A percentile compares a stretch with the other conserved stretches of the same genome.
phyloP scores from a whole-genome alignment of 2,329 filamentous ascomycete genomes.

The Pestalotiopsis sp. region DNA sequence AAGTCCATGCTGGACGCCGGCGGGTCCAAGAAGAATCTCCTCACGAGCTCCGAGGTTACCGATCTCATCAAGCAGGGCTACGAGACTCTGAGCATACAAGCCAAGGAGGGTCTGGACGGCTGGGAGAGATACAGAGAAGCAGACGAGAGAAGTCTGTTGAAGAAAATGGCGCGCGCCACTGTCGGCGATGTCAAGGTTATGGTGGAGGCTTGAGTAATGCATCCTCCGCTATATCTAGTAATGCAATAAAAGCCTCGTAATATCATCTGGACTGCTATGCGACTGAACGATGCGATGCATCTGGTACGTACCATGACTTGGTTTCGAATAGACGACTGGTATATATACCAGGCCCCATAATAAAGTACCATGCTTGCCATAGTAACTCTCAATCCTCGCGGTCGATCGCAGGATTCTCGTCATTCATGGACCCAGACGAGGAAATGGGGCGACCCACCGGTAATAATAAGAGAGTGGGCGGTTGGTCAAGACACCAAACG shows the following conservation, averaged over 20 bases:
- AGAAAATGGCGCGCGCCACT: constrained; percentile 80
- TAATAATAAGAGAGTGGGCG: too few species aligned
- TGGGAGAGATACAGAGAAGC: constrained; percentile 89
- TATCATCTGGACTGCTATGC: neutral
- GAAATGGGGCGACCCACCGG: too few species aligned
- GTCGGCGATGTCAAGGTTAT: constrained; percentile 64
- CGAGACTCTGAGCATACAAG: constrained; percentile 89
- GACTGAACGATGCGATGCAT: neutral
- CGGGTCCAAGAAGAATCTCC: constrained; percentile 58
- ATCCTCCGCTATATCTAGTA: neutral
- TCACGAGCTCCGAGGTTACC: constrained; percentile 83
- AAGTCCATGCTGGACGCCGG: constrained; percentile 69
- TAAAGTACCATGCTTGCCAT: too few species aligned
- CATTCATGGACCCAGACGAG: too few species aligned
- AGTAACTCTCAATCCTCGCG: too few species aligned
- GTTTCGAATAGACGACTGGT: neutral
- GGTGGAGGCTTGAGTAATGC: constrained; percentile 37
- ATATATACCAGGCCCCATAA: neutral
- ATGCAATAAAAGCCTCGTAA: neutral
- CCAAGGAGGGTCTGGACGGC: constrained; percentile 81
- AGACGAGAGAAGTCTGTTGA: constrained; percentile 81
- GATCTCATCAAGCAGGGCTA: constrained; percentile 96
- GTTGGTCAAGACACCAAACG: too few species aligned
- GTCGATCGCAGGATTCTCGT: too few species aligned
- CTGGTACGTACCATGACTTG: too few species aligned